Conservation (phyloP, 306 rosid species). For the Notholithocarpus densiflorus region DNA sequence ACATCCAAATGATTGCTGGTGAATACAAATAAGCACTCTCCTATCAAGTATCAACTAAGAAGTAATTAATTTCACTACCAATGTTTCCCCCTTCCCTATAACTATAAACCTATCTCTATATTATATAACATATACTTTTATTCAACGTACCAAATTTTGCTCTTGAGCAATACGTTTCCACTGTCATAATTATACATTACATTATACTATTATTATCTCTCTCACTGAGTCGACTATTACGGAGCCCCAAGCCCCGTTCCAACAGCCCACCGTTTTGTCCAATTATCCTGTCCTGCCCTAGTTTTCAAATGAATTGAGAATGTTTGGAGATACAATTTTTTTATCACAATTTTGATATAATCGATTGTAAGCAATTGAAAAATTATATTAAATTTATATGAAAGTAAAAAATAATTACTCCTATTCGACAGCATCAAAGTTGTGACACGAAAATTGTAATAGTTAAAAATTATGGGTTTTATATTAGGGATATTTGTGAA, state of each 20-base stretch:
- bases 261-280: conserved; percentile 11
- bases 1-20: not conserved
- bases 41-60: not conserved
- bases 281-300: conserved; percentile 33
- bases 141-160: not conserved
- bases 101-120: too few relatives aligned
- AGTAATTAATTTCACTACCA: not conserved
- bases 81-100: not conserved
- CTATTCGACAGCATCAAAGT: fast-evolving
- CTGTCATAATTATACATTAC: conserved; percentile 34
- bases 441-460: too few relatives aligned
- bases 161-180: conserved; percentile 33
- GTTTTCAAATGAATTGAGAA: not conserved
- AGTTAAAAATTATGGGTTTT: too few relatives aligned
- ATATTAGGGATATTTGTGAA: too few relatives aligned
- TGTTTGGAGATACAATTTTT: too few relatives aligned
- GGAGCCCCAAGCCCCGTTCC: conserved; percentile 40
- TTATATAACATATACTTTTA: not conserved
- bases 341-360: too few relatives aligned
- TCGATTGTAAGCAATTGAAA: fast-evolving
- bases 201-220: not conserved
- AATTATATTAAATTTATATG: too few relatives aligned
- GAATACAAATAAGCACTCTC: not conserved
- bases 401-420: too few relatives aligned
- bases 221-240: conserved; percentile 31